These are phyloP conservation scores for Lophiotrema nucula DNA, from an alignment of 495 filamentous ascomycete species.

Conservation along the genomic window DNA sequence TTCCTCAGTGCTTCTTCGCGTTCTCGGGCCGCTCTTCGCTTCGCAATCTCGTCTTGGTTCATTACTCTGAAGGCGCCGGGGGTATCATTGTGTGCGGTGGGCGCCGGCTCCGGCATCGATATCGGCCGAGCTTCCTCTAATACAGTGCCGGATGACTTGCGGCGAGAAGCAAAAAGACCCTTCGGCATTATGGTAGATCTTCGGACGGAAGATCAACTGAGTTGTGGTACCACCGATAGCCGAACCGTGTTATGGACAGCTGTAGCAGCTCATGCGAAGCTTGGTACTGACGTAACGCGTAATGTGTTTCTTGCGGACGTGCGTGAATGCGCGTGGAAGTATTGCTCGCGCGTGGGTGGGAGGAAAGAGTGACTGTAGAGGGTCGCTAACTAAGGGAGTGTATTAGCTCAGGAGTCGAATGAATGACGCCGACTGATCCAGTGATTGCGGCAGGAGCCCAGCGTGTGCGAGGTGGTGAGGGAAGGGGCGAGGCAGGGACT, in stretches of 20 bases:
- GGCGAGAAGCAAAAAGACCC: slow-evolving; percentile 28
- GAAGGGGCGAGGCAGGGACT: too few species aligned
- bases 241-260: neutral
- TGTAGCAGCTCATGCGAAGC: neutral
- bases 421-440: too few species aligned
- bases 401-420: too few species aligned
- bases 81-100: neutral
- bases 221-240: neutral
- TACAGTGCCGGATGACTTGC: slow-evolving; percentile 36
- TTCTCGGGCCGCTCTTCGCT: neutral
- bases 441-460: too few species aligned
- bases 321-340: too few species aligned
- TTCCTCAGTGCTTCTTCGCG: slow-evolving; percentile 4
- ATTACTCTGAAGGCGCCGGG: slow-evolving; percentile 17
- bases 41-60: slow-evolving; percentile 10
- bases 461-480: too few species aligned
- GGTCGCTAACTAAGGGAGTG: too few species aligned
- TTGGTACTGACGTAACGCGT: too few species aligned
- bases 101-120: neutral
- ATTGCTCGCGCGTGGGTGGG: too few species aligned
- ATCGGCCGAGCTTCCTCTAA: slow-evolving; percentile 22
- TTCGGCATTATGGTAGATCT: slow-evolving; percentile 6
- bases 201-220: neutral
- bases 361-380: too few species aligned
- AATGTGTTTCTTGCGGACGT: neutral